Evolutionary conservation across 495 filamentous ascomycete species (phyloP), one percentile per base, ranked within the genome.

Genomic region (Rhypophila decipiens): DNA sequence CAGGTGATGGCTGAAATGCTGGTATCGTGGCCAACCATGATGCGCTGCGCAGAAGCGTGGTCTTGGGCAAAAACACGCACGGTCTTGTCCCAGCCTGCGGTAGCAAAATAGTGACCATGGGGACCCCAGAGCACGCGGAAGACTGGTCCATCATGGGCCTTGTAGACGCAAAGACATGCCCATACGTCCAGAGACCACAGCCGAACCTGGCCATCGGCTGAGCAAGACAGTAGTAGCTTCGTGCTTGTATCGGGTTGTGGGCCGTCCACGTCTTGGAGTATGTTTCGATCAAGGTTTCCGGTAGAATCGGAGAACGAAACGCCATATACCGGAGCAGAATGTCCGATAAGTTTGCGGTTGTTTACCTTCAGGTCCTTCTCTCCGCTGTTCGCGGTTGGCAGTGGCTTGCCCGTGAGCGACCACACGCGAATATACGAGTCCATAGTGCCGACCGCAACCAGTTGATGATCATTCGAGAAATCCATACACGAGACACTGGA

Each of bases 361-460:
- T 75, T 80, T 20, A 66, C 56, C 24, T 70, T 66, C 27, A 61
- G 29, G 22, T 67, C 64, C 36, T 70, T 68, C 36, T 72, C 66
- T 17, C 55, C 53, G 3, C 57, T 51, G n/a, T 72, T 44, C 2
- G 34, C 52, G 1, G 78, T 70, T 19, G 77, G 71, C 5, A 89
- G 69, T 2, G 85, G 74, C 37, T 83, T 85, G 39, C 91, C 90
- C 55, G 94, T 85, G 10, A 96, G 66, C 44, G 81, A 82, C 87
- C 91, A 98, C 5, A 98, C 77, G 4, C 94, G 87, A 58, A 97
- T 93, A 58, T 95, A 97, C 1, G 91, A 96, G 57, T 96, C 88
- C 46, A 81, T 79, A 39, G 89, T 95, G 13, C 93, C 93, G 24
- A 83, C 83, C 20, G 93, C 93, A 35, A 88, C 84, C 2, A 96